Percentiles rank a stretch among this genome's conserved stretches.
These are phyloP conservation scores for Dioszegia hungarica DNA, from an alignment of 768 basidiomycete genomes.

Conservation along the genomic window DNA sequence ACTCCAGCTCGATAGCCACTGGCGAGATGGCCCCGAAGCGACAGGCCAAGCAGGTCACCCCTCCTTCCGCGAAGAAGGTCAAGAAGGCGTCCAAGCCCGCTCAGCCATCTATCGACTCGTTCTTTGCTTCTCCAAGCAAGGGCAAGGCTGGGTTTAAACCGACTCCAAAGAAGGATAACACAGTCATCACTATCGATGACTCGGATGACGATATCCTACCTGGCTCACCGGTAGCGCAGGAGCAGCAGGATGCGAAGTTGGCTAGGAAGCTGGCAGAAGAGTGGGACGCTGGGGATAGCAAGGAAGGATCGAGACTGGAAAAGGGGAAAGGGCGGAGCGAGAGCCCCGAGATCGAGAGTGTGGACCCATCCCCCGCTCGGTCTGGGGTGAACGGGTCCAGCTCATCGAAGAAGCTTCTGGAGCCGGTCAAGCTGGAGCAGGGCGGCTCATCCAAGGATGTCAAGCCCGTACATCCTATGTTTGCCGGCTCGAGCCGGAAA, in stretches of 20 bases:
- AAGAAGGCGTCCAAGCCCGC: constrained; percentile 7
- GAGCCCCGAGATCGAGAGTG: constrained; percentile 7
- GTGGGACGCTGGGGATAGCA: constrained; percentile 38
- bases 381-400: constrained; percentile 30
- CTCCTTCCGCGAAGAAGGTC: constrained; percentile 5
- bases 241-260: constrained; percentile 15
- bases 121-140: constrained; percentile 22
- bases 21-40: constrained; percentile 11
- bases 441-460: not conserved
- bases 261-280: constrained; percentile 23
- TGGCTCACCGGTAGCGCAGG: not conserved
- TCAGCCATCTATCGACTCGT: constrained; percentile 19
- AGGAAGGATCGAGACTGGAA: constrained; percentile 59
- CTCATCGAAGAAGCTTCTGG: constrained; percentile 18
- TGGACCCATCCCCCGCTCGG: constrained; percentile 21
- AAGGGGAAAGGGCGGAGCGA: constrained; percentile 1
- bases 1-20: not conserved
- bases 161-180: not conserved
- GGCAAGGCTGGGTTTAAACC: not conserved
- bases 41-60: not conserved
- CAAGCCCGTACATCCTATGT: constrained; percentile 19
- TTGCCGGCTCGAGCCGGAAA: constrained; percentile 4
- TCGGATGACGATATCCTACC: constrained; percentile 14
- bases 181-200: constrained; percentile 15
- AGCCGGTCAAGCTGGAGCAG: constrained; percentile 12